Evolutionary conservation across 2,329 filamentous ascomycete genomes (phyloP), one percentile per base, ranked within the genome.

Genomic region (Monosporascus sp.): DNA sequence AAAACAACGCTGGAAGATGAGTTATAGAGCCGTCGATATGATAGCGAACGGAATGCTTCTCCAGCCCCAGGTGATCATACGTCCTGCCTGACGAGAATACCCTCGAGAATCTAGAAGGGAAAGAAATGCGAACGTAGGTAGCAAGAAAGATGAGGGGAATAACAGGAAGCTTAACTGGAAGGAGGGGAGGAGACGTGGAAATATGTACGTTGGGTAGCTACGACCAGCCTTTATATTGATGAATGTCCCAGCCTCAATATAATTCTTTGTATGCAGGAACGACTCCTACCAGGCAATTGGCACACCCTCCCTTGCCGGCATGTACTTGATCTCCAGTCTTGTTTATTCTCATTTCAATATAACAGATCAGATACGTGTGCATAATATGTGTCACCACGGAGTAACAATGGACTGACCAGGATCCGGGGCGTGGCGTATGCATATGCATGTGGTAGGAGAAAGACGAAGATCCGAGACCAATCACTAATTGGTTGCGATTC

Each of bases 41-140:
- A 43, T 58, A 63, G 58, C 62, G 60, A 65, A 56, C 59, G 43
- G 61, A 63, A 59, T 55, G 55, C 55, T 57, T 45, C 31, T 51
- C 53, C 41, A 50, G 52, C 53, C 57, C 58, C 55, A 44, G 51
- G 54, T 14, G 31, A 35, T 3, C 31, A 3, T 14, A 7, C 31
- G 31, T 35, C 31, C 31, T 35, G 31, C 31, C 31, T 14, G 11
- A 14, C 31, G 31, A 35, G 31, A 14, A 11, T 14, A 43, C 52
- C 59, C 55, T 59, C 56, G 50, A 55, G 31, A 5, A 9, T 11
- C 3, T 14, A 35, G 31, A 11, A 35, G 11, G 5, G 31, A 14
- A 35, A 35, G 9, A 14, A 14, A 35, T 41, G 17, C 1, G 38
- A 19, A 41, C 1, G n/a, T 35, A 9, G 4, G 9, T 0, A 35